Percentiles rank a stretch among this genome's conserved stretches.
These are phyloP conservation scores for Pestalotiopsis sp. DNA, from an alignment of 2,329 filamentous ascomycete genomes.

Conservation along the genomic window DNA sequence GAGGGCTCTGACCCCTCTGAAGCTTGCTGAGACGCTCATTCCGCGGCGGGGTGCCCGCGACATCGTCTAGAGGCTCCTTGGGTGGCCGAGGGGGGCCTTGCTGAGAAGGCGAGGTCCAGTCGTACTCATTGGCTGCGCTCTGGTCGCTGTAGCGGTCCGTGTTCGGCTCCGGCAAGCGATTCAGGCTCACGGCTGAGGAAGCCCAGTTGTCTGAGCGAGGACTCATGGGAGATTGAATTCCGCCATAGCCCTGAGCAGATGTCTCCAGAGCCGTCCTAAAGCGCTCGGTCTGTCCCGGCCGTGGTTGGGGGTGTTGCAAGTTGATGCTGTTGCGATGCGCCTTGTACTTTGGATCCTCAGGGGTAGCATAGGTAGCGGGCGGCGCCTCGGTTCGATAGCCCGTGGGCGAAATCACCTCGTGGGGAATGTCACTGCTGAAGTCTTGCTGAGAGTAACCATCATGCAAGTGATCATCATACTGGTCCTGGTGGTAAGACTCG, in stretches of 20 bases:
- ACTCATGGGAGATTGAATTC: slow-evolving; percentile 49
- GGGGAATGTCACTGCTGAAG: slow-evolving; percentile 34
- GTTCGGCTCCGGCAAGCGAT: slow-evolving; percentile 50
- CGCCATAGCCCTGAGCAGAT: slow-evolving; percentile 70
- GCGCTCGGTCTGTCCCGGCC: slow-evolving; percentile 72
- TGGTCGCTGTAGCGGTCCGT: slow-evolving; percentile 51
- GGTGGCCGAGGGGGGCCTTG: slow-evolving; percentile 59
- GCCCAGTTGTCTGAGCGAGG: slow-evolving; percentile 65
- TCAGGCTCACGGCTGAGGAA: slow-evolving; percentile 61
- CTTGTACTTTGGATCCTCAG: slow-evolving; percentile 78
- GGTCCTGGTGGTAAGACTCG: slow-evolving; percentile 60
- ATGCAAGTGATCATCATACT: slow-evolving; percentile 63
- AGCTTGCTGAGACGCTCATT: slow-evolving; percentile 52
- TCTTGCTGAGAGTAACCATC: slow-evolving; percentile 58
- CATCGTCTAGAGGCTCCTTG: slow-evolving; percentile 59
- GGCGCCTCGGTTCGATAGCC: slow-evolving; percentile 42
- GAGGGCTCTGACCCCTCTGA: slow-evolving; percentile 52
- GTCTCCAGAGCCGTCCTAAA: slow-evolving; percentile 75
- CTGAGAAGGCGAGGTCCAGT: slow-evolving; percentile 43
- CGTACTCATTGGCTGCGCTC: slow-evolving; percentile 47
- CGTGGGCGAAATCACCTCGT: slow-evolving; percentile 18
- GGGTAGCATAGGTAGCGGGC: slow-evolving; percentile 56
- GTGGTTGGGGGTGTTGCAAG: slow-evolving; percentile 77
- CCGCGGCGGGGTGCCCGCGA: slow-evolving; percentile 47
- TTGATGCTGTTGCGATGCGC: slow-evolving; percentile 81